phyloP scores from a whole-genome alignment of 305 asterid species.

The Rubia tinctorum region DNA sequence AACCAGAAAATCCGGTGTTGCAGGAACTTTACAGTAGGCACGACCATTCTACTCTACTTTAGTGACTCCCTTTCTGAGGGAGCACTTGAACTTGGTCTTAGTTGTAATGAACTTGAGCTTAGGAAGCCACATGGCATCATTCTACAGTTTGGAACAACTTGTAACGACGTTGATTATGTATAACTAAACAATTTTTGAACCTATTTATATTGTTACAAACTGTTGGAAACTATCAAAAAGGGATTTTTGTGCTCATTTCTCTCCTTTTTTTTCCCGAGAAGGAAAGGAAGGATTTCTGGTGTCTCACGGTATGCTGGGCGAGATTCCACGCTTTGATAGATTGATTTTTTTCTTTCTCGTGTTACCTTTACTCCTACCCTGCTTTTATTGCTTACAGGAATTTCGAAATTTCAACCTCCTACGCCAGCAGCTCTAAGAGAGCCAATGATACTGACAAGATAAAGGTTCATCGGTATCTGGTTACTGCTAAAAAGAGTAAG shows the following conservation, averaged over 20 bases:
- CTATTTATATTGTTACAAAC: neutral
- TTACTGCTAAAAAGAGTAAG: neutral
- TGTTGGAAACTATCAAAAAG: neutral
- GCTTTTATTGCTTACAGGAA: neutral
- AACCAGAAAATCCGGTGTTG: neutral
- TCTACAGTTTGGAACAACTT: neutral
- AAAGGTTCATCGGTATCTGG: neutral
- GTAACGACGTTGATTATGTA: neutral
- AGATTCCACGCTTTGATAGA: neutral
- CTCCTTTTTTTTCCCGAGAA: neutral
- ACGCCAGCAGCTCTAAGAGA: neutral
- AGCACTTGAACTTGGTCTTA: constrained; percentile 1
- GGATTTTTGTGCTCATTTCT: neutral
- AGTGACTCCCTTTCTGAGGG: neutral
- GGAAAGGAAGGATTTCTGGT: neutral
- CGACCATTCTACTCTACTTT: neutral
- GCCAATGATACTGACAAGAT: neutral
- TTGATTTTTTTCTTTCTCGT: too few relatives aligned
- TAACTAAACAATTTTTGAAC: neutral
- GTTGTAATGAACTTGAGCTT: neutral
- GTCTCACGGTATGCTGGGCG: neutral
- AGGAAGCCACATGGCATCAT: neutral
- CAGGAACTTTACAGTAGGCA: neutral
- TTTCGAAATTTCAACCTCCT: neutral
- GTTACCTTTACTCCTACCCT: neutral